Percentiles rank a stretch among this genome's conserved stretches.
phyloP scores from a whole-genome alignment of 2,329 filamentous ascomycete genomes.

The Emericellopsis atlantica region DNA sequence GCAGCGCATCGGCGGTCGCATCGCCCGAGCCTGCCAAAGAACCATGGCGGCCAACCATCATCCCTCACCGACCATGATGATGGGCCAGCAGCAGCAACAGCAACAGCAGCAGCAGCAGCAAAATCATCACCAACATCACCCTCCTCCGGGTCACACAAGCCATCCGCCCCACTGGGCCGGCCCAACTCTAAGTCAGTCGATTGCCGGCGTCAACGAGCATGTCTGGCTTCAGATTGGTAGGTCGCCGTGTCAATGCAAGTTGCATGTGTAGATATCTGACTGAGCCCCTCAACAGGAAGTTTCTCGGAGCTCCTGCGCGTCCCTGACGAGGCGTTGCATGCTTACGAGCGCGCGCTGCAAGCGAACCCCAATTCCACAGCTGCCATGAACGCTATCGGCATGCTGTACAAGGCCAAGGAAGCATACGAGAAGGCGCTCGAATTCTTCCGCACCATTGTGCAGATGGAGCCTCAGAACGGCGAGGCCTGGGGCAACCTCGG shows the following conservation, averaged over 20 bases:
- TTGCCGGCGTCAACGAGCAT: conserved; percentile 68
- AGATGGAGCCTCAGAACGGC: conserved; percentile 78
- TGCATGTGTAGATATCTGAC: conserved; percentile 1
- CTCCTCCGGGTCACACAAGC: conserved; percentile 20
- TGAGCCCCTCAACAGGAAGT: conserved; percentile 44
- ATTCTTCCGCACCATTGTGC: conserved; percentile 80
- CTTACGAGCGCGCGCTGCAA: conserved; percentile 80
- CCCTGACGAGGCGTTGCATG: conserved; percentile 75
- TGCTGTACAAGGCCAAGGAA: conserved; percentile 82
- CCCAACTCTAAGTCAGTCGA: conserved; percentile 45
- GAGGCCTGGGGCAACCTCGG: conserved; percentile 95
- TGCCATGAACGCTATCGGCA: conserved; percentile 89
- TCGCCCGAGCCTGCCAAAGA: neutral
- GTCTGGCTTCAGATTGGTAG: conserved; percentile 91
- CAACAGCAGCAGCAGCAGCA: conserved; percentile 39
- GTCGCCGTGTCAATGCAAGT: conserved; percentile 15
- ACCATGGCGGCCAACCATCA: conserved; percentile 54
- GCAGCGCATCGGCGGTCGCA: neutral
- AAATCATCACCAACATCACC: conserved; percentile 45
- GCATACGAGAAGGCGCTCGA: conserved; percentile 91
- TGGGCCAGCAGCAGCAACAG: conserved; percentile 42
- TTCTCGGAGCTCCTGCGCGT: conserved; percentile 81
- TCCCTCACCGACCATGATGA: conserved; percentile 69
- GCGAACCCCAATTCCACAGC: conserved; percentile 81
- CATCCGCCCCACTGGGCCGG: conserved; percentile 46